These are phyloP conservation scores for Candida railenensis DNA, from an alignment of 805 yeast genomes.

Conservation along the genomic window DNA sequence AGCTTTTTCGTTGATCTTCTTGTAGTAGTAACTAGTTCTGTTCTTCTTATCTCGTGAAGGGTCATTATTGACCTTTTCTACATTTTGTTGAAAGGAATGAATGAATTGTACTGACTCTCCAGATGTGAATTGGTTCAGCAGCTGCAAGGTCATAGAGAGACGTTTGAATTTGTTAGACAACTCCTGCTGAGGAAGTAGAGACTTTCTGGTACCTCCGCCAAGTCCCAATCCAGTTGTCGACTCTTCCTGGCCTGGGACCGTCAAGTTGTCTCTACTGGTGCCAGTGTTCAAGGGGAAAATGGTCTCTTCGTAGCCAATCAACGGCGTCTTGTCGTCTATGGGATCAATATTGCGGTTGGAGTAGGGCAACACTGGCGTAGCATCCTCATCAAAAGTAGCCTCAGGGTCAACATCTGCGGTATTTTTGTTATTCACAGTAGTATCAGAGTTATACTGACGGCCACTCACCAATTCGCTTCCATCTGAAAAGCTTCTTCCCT, in stretches of 20 bases:
- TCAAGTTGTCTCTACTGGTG: background rate
- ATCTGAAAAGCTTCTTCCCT: conserved; percentile 5
- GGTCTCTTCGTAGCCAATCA: conserved; percentile 9
- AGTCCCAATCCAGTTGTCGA: background rate
- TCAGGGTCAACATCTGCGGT: background rate
- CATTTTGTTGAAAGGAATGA: conserved; percentile 38
- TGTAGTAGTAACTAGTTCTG: conserved; percentile 31
- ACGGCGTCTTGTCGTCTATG: conserved; percentile 29
- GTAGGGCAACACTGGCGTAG: conserved; percentile 28
- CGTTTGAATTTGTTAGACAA: conserved; percentile 36
- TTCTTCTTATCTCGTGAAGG: conserved; percentile 7
- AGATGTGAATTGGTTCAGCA: conserved; percentile 25
- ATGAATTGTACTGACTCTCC: conserved; percentile 41
- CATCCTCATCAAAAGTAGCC: conserved; percentile 20
- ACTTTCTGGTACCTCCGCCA: background rate
- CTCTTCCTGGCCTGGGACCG: background rate
- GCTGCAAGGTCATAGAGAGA: conserved; percentile 35
- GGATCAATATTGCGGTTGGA: conserved; percentile 15
- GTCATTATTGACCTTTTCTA: conserved; percentile 23
- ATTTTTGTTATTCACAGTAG: background rate
- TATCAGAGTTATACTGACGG: background rate
- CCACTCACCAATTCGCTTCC: background rate
- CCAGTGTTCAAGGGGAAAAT: background rate
- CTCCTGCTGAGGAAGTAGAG: conserved; percentile 30
- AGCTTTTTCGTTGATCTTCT: conserved; percentile 26